A percentile compares a stretch with the other conserved stretches of the same genome.
Evolutionary conservation across 371 early-diverging fungal genomes (phyloP).

Genomic region (Basidiobolus heterosporus): DNA sequence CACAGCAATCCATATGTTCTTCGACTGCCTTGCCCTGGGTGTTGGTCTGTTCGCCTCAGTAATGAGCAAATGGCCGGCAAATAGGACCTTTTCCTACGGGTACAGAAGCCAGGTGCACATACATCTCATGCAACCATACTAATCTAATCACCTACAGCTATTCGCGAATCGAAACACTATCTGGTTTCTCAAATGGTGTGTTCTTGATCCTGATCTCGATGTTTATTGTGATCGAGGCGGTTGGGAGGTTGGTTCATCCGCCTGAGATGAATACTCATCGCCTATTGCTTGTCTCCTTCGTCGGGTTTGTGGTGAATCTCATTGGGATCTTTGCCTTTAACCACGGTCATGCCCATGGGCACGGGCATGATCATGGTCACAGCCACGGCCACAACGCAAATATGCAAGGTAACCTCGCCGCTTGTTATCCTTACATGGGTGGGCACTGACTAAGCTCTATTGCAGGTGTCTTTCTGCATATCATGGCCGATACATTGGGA

Average conservation of each 20-base stretch:
- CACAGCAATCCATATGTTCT: constrained; percentile 89
- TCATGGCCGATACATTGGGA: constrained; percentile 88
- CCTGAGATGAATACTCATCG: constrained; percentile 75
- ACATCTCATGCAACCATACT: neutral
- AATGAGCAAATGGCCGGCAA: constrained; percentile 79
- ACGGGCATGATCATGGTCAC: constrained; percentile 25
- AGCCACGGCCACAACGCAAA: constrained; percentile 28
- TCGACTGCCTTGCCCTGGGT: constrained; percentile 82
- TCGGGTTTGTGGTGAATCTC: constrained; percentile 81
- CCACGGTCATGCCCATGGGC: constrained; percentile 58
- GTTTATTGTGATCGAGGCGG: constrained; percentile 76
- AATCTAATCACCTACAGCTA: constrained; percentile 24
- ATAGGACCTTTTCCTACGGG: constrained; percentile 61
- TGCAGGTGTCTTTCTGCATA: constrained; percentile 88
- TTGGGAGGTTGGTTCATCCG: constrained; percentile 69
- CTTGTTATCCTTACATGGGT: too few species aligned
- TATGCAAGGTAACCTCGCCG: constrained; percentile 10
- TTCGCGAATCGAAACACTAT: constrained; percentile 74
- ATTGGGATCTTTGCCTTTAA: constrained; percentile 87
- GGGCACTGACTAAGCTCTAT: constrained; percentile 31
- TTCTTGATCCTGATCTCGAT: constrained; percentile 74
- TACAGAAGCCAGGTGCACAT: constrained; percentile 11
- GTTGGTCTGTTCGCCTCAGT: constrained; percentile 77
- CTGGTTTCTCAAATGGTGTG: constrained; percentile 82
- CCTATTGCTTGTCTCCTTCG: constrained; percentile 66